Conservation (phyloP, 768 basidiomycete species). For the Boletus eberwhitei region DNA sequence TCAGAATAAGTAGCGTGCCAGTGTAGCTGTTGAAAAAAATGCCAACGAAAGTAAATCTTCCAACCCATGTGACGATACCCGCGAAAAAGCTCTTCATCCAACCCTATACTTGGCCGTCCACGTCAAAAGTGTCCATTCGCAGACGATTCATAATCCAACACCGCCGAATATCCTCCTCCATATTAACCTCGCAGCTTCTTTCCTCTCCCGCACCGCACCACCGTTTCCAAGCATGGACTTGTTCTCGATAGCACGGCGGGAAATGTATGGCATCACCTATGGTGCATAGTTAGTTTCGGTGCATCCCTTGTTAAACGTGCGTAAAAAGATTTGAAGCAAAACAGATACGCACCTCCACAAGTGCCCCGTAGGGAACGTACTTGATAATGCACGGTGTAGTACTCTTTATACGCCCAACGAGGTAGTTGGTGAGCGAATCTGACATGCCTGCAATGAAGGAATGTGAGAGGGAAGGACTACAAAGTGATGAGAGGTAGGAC, state of each 20-base stretch:
- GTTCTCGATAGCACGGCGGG: conserved; percentile 89
- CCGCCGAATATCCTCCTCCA: conserved; percentile 33
- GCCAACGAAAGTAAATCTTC: not conserved
- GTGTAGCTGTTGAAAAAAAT: not conserved
- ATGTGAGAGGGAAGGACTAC: not conserved
- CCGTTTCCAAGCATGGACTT: conserved; percentile 79
- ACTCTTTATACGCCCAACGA: conserved; percentile 52
- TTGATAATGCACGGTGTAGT: conserved; percentile 76
- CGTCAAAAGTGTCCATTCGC: not conserved
- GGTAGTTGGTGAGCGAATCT: conserved; percentile 71
- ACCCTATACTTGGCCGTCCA: not conserved
- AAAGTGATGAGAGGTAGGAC: conserved; percentile 12
- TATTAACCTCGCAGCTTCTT: conserved; percentile 25
- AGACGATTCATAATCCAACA: conserved; percentile 17
- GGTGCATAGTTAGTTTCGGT: not conserved
- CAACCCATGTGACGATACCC: not conserved
- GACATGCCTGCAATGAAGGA: conserved; percentile 63
- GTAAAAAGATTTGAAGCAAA: not conserved
- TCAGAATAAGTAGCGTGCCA: not conserved
- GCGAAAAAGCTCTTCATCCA: not conserved
- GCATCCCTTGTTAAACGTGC: too few relatives aligned
- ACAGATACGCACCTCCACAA: conserved; percentile 50
- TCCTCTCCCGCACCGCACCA: conserved; percentile 46
- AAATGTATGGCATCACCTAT: conserved; percentile 87
- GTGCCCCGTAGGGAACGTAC: conserved; percentile 75